Evolutionary conservation across 208 protist genomes (phyloP).

Genomic region (Wallacemonas rigidus): DNA sequence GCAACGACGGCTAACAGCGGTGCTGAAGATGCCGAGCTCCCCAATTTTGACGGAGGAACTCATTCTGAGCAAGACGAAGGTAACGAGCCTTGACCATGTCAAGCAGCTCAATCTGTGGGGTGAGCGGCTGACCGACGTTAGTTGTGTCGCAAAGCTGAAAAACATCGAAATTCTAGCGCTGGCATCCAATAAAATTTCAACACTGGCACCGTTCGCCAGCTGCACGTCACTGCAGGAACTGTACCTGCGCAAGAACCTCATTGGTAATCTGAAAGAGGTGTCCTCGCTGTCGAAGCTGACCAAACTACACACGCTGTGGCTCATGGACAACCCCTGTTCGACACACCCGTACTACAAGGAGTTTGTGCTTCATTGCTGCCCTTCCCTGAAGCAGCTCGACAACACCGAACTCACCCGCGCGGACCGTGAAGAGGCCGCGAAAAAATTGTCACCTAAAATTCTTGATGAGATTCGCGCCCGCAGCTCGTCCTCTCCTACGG

Average conservation of each 20-base stretch:
- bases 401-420: slow-evolving; percentile 70
- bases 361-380: slow-evolving; percentile 86
- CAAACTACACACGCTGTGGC: slow-evolving; percentile 88
- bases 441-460: slow-evolving; percentile 51
- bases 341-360: slow-evolving; percentile 80
- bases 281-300: slow-evolving; percentile 61
- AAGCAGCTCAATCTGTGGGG: slow-evolving; percentile 93
- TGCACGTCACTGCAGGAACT: slow-evolving; percentile 85
- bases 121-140: slow-evolving; percentile 81
- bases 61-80: slow-evolving; percentile 89
- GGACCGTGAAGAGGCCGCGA: slow-evolving; percentile 58
- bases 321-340: slow-evolving; percentile 93
- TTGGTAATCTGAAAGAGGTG: slow-evolving; percentile 79
- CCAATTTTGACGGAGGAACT: slow-evolving; percentile 73
- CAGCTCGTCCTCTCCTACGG: neutral
- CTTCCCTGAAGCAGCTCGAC: slow-evolving; percentile 86
- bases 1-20: neutral
- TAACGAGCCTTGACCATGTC: slow-evolving; percentile 66
- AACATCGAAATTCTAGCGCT: slow-evolving; percentile 89
- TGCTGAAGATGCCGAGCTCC: slow-evolving; percentile 10
- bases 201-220: slow-evolving; percentile 65
- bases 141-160: slow-evolving; percentile 58
- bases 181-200: slow-evolving; percentile 80
- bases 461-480: slow-evolving; percentile 67
- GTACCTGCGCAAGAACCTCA: slow-evolving; percentile 93